Conservation (phyloP, 1,284 basidiomycete species). For the Rhodotorula sp. region DNA sequence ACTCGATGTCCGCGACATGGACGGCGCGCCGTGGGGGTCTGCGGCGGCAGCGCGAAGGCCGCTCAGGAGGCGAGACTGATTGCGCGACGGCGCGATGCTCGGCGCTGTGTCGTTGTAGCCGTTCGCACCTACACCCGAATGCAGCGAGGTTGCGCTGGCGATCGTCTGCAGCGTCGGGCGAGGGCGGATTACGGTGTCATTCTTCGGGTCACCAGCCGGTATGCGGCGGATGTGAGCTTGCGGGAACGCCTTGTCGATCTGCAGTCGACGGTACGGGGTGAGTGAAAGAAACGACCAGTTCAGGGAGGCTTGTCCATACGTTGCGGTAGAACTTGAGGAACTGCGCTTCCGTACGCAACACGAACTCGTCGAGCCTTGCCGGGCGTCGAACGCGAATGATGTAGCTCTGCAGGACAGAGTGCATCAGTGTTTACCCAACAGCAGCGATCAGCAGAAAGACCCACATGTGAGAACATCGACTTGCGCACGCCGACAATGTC, state of each 20-base stretch:
- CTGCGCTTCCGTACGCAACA: slow-evolving; percentile 40
- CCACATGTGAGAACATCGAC: slow-evolving; percentile 29
- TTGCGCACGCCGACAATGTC: slow-evolving; percentile 42
- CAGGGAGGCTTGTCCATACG: background rate
- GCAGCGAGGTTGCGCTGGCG: slow-evolving; percentile 19
- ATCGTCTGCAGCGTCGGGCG: slow-evolving; percentile 8
- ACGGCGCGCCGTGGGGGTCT: slow-evolving; percentile 15
- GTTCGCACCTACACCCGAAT: slow-evolving; percentile 7
- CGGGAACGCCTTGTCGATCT: slow-evolving; percentile 38
- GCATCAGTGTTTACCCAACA: background rate
- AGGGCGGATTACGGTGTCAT: slow-evolving; percentile 32
- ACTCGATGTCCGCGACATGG: slow-evolving; percentile 2
- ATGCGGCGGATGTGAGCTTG: slow-evolving; percentile 37
- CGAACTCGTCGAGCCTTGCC: slow-evolving; percentile 42
- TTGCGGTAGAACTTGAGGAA: slow-evolving; percentile 37
- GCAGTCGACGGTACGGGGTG: background rate
- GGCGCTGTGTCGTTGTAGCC: background rate
- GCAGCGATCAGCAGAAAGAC: background rate
- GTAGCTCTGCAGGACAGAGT: slow-evolving; percentile 24
- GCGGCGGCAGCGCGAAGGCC: slow-evolving; percentile 22
- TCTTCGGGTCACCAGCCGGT: slow-evolving; percentile 31
- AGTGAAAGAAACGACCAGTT: background rate
- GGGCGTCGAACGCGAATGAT: slow-evolving; percentile 44
- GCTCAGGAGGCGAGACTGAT: slow-evolving; percentile 12
- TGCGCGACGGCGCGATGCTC: background rate